Evolutionary conservation across 2,329 filamentous ascomycete species (phyloP).

Genomic region (Cytospora piceae): DNA sequence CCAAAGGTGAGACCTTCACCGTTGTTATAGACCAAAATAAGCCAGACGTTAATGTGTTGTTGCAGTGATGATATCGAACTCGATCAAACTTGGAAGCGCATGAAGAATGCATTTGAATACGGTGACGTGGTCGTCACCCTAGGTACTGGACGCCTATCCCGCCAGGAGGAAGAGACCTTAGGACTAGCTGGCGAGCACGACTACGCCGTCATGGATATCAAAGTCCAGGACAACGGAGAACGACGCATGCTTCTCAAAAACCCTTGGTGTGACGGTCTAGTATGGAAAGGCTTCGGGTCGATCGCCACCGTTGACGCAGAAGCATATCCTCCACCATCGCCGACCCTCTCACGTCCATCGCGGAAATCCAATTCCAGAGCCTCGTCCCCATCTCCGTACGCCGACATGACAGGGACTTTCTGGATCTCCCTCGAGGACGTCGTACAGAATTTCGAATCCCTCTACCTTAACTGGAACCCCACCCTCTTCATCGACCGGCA

Average conservation of each 20-base stretch:
- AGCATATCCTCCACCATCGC: conserved; percentile 30
- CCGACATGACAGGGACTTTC: conserved; percentile 71
- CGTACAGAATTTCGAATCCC: conserved; percentile 88
- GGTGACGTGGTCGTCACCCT: conserved; percentile 87
- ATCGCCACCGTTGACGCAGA: conserved; percentile 37
- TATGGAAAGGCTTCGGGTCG: conserved; percentile 64
- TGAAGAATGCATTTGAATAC: conserved; percentile 73
- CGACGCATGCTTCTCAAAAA: conserved; percentile 87
- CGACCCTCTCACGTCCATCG: conserved; percentile 25
- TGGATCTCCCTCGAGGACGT: conserved; percentile 92
- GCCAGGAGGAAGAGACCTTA: conserved; percentile 75
- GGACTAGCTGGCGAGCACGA: conserved; percentile 91
- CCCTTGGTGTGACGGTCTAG: conserved; percentile 85
- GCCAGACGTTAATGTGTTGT: not conserved
- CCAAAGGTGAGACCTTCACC: conserved; percentile 59
- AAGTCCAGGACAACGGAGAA: conserved; percentile 60
- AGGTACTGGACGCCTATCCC: conserved; percentile 82
- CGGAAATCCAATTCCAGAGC: conserved; percentile 32
- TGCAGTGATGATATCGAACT: conserved; percentile 75
- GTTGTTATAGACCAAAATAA: fast-evolving
- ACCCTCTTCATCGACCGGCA: conserved; percentile 78
- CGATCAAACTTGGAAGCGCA: conserved; percentile 75
- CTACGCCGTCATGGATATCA: conserved; percentile 84
- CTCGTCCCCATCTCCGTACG: conserved; percentile 31
- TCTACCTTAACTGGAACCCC: conserved; percentile 98